phyloP scores from a whole-genome alignment of 2,329 filamentous ascomycete species.

The Trichophyton simii region DNA sequence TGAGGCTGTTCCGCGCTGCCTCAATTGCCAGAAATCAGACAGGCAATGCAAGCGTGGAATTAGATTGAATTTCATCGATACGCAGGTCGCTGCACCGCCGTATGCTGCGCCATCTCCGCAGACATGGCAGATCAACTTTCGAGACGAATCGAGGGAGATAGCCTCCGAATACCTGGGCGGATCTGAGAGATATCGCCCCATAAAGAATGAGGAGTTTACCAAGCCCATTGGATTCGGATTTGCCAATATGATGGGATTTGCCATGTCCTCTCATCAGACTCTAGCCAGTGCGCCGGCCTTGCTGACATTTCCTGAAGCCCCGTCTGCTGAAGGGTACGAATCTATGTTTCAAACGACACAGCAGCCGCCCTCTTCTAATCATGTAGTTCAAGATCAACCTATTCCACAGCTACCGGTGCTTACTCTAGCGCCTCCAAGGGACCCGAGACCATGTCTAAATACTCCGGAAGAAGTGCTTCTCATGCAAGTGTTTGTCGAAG shows the following conservation, averaged over 20 bases:
- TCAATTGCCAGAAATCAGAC: conserved; percentile 82
- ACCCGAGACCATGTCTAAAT: conserved; percentile 51
- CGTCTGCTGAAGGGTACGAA: conserved; percentile 25
- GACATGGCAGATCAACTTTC: conserved; percentile 64
- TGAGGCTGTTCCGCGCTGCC: conserved; percentile 52
- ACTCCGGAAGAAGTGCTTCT: conserved; percentile 69
- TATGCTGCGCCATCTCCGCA: conserved; percentile 45
- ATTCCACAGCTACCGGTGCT: conserved; percentile 25
- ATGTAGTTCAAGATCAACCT: not conserved
- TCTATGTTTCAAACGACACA: conserved; percentile 19
- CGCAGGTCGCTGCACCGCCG: conserved; percentile 56
- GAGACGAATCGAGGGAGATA: conserved; percentile 80
- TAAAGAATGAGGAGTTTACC: conserved; percentile 31
- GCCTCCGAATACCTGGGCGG: conserved; percentile 83
- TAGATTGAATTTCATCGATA: conserved; percentile 83
- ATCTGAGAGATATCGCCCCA: conserved; percentile 54
- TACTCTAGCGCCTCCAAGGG: conserved; percentile 31
- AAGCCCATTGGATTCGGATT: conserved; percentile 17
- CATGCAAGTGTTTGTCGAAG: conserved; percentile 84
- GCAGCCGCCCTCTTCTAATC: conserved; percentile 14
- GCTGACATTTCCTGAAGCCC: conserved; percentile 33
- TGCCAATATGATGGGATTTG: conserved; percentile 15
- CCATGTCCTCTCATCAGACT: conserved; percentile 34
- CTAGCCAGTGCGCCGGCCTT: conserved; percentile 42
- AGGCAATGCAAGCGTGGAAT: conserved; percentile 75